phyloP scores from a whole-genome alignment of 495 filamentous ascomycete genomes.

The Penicillium chermesinum region DNA sequence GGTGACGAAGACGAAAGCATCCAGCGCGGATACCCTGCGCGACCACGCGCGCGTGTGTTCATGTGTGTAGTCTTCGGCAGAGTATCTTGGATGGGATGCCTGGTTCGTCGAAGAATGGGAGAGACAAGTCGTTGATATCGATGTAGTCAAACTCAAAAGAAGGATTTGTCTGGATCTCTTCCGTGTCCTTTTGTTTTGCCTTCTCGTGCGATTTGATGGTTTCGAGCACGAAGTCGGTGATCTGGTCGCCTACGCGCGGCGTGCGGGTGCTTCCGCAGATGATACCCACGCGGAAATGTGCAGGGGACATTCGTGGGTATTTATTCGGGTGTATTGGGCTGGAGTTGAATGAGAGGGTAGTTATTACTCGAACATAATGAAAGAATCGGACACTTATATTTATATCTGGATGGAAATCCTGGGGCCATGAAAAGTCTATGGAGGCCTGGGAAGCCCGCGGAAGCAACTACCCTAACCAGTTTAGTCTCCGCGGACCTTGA shows the following conservation, averaged over 20 bases:
- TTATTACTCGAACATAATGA: too few relatives aligned
- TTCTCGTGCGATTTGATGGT: not conserved
- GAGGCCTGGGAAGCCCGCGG: not conserved
- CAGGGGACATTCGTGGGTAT: too few relatives aligned
- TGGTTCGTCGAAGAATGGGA: not conserved
- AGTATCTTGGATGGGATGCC: not conserved
- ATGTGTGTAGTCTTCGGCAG: not conserved
- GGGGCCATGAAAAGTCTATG: not conserved
- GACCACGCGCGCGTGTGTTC: not conserved
- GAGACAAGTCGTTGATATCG: not conserved
- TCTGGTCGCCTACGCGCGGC: not conserved
- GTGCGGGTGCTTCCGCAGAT: not conserved
- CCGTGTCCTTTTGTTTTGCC: not conserved
- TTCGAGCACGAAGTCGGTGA: not conserved
- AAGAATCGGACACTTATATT: too few relatives aligned
- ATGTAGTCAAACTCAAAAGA: not conserved
- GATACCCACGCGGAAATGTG: not conserved
- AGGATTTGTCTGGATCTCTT: not conserved
- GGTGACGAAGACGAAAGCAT: not conserved
- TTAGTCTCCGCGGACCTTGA: not conserved
- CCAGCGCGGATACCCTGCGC: not conserved
- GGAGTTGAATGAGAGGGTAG: too few relatives aligned
- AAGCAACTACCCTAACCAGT: not conserved
- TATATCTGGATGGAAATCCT: too few relatives aligned
- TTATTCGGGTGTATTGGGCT: too few relatives aligned